Evolutionary conservation across 768 basidiomycete genomes (phyloP), one percentile per base, ranked within the genome.

Genomic region (Termitomyces sp.): DNA sequence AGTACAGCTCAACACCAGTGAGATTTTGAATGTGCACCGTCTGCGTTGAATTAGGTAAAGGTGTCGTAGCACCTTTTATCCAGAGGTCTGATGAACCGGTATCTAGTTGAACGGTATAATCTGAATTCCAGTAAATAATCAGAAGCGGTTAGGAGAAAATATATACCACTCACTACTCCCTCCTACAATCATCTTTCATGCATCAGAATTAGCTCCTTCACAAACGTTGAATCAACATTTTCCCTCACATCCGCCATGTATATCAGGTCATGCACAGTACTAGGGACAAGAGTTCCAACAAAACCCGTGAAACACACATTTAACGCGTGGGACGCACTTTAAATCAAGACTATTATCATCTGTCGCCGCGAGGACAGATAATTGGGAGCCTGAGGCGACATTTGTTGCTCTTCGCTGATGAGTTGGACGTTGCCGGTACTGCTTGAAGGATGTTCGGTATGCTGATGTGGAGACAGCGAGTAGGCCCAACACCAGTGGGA

Each of bases 81-180:
- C 90, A 92, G 32, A 94, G 77, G 71, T 94, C 92, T 61, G 82
- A 88, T 10, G 90, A 92, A 60, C 92, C 92, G 1, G 90, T 92
- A 71, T 94, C 92, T 49, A 94, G 74, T 69, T 94, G 92, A 14
- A 92, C 81, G 50, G 79, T 72, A 69, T 87, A 90, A 16, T 77
- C 90, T 92, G 61, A 1, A 47, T 63, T 52, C 59, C 61, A 56
- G 33, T 53, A 44, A 30, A 61, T 44, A 50, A 38, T 44, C 50
- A 43, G 47, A 28, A 20, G 6, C 0, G 32, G 40, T 28, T 26
- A n/a, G 30, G 40, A 20, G 46, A 45, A 22, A 50, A 12, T 40
- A 20, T 53, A 40, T 53, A 40, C 13, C 12, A 57, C 63, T 42
- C 44, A 91, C 89, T 73, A 57, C 67, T 72, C 53, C 80, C 82